Percentiles rank a stretch among this genome's conserved stretches.
These are phyloP conservation scores for Pseudocercospora cruenta DNA, from an alignment of 2,329 filamentous ascomycete genomes.

Conservation along the genomic window DNA sequence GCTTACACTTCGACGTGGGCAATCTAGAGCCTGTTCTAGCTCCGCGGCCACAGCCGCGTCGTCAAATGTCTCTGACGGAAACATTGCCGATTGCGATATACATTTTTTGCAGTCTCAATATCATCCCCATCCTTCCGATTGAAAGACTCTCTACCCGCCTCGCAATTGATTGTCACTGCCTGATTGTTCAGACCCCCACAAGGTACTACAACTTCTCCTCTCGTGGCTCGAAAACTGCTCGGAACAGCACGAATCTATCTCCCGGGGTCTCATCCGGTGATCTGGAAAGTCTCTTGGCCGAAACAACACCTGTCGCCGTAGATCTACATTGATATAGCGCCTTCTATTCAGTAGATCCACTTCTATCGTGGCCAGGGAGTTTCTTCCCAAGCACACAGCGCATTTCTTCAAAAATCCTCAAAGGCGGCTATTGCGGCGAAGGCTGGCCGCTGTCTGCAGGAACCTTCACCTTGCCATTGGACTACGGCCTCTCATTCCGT, in stretches of 20 bases:
- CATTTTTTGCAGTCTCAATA: neutral
- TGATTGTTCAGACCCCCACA: neutral
- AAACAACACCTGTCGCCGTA: neutral
- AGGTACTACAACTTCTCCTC: constrained; percentile 6
- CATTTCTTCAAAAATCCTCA: neutral
- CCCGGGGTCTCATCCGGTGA: neutral
- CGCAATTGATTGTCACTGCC: neutral
- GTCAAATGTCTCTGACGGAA: neutral
- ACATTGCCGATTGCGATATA: neutral
- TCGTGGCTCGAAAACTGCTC: constrained; percentile 5
- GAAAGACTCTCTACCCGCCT: neutral
- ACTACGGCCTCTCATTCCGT: constrained; percentile 7
- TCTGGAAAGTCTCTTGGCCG: constrained; percentile 2
- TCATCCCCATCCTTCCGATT: neutral
- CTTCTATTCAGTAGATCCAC: neutral
- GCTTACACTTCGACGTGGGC: neutral
- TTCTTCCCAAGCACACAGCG: neutral
- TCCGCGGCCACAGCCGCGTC: neutral
- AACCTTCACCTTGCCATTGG: constrained; percentile 7
- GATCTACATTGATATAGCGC: neutral
- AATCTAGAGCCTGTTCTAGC: neutral
- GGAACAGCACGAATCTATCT: constrained; percentile 2
- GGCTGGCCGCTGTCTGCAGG: constrained; percentile 6
- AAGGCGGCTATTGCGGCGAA: constrained; percentile 14
- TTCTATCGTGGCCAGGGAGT: neutral